Evolutionary conservation across 1,284 basidiomycete genomes (phyloP).

Genomic region (Peniophora sp.): DNA sequence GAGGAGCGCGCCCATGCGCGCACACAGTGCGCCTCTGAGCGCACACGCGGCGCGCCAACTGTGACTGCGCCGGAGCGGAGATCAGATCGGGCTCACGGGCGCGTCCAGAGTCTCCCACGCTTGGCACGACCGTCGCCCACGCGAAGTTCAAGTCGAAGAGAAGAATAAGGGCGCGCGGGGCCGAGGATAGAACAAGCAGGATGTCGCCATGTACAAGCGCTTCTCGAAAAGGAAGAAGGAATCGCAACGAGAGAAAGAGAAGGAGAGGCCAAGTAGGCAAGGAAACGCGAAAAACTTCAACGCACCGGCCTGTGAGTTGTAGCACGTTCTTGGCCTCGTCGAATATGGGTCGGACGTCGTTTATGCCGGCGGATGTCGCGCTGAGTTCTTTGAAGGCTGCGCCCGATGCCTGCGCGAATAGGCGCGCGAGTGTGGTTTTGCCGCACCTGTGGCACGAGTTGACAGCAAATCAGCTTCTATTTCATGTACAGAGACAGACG

Average conservation of each 20-base stretch:
- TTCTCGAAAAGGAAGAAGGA: background rate
- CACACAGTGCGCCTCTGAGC: too few relatives aligned
- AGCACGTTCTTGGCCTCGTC: slow-evolving; percentile 76
- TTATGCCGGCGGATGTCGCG: slow-evolving; percentile 67
- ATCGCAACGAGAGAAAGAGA: slow-evolving; percentile 3
- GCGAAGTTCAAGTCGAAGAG: too few relatives aligned
- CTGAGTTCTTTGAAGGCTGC: slow-evolving; percentile 71
- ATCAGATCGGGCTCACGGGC: too few relatives aligned
- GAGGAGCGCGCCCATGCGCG: too few relatives aligned
- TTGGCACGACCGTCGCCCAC: too few relatives aligned
- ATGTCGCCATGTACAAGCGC: too few relatives aligned
- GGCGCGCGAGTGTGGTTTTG: slow-evolving; percentile 74
- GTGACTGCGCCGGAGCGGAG: too few relatives aligned
- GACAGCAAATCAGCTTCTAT: background rate
- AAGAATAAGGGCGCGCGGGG: too few relatives aligned
- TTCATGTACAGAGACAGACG: background rate
- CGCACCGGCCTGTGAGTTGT: slow-evolving; percentile 59
- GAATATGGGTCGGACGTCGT: slow-evolving; percentile 74
- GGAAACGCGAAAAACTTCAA: slow-evolving; percentile 1
- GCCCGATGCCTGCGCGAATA: slow-evolving; percentile 54
- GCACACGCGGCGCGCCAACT: too few relatives aligned
- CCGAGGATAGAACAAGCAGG: too few relatives aligned
- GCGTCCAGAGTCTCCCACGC: too few relatives aligned
- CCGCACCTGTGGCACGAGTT: slow-evolving; percentile 40
- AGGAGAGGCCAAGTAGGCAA: background rate